Conservation (phyloP, 495 filamentous ascomycete species). For the Podospora anserina region DNA sequence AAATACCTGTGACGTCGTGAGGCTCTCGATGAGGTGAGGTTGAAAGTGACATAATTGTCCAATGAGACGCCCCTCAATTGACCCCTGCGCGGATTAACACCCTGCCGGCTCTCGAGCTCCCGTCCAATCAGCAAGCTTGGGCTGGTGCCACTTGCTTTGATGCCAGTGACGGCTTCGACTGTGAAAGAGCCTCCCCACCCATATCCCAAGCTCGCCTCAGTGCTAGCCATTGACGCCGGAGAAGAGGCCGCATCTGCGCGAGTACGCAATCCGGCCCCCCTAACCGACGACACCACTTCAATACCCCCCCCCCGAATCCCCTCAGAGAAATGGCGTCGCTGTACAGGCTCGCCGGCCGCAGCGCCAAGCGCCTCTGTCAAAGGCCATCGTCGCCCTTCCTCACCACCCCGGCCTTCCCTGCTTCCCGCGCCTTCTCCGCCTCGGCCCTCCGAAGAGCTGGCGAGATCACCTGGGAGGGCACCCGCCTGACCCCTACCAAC, state of each 20-base stretch:
- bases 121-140: constrained; percentile 19
- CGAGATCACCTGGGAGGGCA: constrained; percentile 55
- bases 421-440: constrained; percentile 63
- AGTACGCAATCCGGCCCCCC: constrained; percentile 13
- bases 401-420: constrained; percentile 16
- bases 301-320: constrained; percentile 1
- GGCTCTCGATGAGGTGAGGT: background rate
- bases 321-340: constrained; percentile 45
- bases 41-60: constrained; percentile 1
- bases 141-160: constrained; percentile 11
- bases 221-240: constrained; percentile 31
- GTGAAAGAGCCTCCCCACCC: constrained; percentile 16
- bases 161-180: constrained; percentile 22
- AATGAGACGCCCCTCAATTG: constrained; percentile 12
- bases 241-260: constrained; percentile 27
- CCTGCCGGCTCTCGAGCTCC: constrained; percentile 7
- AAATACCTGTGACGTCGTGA: background rate
- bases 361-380: constrained; percentile 52
- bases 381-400: constrained; percentile 16
- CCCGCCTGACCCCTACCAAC: constrained; percentile 65
- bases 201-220: constrained; percentile 16
- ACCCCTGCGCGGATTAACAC: constrained; percentile 24
- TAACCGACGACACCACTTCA: constrained; percentile 5
- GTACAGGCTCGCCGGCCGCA: constrained; percentile 53
- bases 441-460: constrained; percentile 63